Base-by-base conservation (phyloP, 2,329 filamentous ascomycete genomes). In the Curvularia hawaiiensis region DNA sequence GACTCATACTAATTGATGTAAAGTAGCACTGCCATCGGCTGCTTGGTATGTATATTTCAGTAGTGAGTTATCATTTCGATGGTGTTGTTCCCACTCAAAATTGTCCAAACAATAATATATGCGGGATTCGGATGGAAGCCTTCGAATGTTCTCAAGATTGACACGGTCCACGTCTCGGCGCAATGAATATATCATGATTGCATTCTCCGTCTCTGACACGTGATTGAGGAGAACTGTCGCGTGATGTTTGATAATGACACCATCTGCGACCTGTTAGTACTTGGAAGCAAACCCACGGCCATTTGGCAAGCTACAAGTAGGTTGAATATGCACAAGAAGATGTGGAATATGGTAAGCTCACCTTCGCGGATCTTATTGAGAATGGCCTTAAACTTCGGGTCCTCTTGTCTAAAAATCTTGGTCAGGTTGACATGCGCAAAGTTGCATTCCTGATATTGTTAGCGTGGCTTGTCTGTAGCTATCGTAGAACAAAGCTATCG, bases 381-480 rank as follows among this genome's bases (percentile, higher is more conserved):
- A 45, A 87, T 81, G 3, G 72, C 70, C 56, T 86, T 82, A 64
- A 88, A 88, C 0, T 65, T 64, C 38, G 70, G 55, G 59, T 88
- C 85, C 7, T 66, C 79, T 58, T 89, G 86, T 4, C 86, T 80
- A 64, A 86, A 84, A 4, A 88, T 84, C 4, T 80, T 75, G 1
- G 74, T 80, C 0, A 89, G 76, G 9, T 85, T 77, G 1, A 87
- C 73, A 55, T 84, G 78, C 2, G 68, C 69, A 63, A 89, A 88
- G 1, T 81, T 63, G 60, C 84, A 84, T 44, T 82, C 68, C 67
- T 72, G 16, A 20, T 11, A 5, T 7, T 28, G 16, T 67, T 45
- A 66, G 58, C 18, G 39, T 3, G 9, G 9, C 22, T 35, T 3
- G 28, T n/a, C 7, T 18, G 8, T 22, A 26, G 8, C 18, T 31